A percentile compares a stretch with the other conserved stretches of the same genome.
Evolutionary conservation across 1,284 basidiomycete species (phyloP).

Genomic region (Puccinia horiana): DNA sequence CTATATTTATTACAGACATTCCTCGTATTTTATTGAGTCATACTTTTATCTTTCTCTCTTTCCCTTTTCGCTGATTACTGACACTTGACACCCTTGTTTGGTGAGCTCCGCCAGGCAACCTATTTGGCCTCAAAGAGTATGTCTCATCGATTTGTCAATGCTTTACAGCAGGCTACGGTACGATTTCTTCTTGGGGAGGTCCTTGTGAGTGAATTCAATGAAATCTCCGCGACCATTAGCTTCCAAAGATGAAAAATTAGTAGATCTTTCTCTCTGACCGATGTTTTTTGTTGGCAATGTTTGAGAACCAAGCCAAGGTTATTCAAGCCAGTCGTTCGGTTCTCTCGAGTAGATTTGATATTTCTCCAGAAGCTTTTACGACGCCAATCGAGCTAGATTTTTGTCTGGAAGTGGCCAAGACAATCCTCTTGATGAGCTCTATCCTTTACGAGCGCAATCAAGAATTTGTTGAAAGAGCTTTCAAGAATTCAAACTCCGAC

Average conservation of each 20-base stretch:
- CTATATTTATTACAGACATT: too few relatives aligned
- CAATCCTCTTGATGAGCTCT: slow-evolving; percentile 39
- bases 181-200: too few relatives aligned
- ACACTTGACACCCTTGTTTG: too few relatives aligned
- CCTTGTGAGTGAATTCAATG: background rate
- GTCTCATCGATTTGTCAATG: too few relatives aligned
- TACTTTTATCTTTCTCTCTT: too few relatives aligned
- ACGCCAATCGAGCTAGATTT: background rate
- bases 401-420: slow-evolving; percentile 12
- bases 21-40: too few relatives aligned
- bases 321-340: background rate
- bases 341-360: background rate
- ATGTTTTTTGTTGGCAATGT: background rate
- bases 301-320: background rate
- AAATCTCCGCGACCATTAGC: too few relatives aligned
- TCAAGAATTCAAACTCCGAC: background rate
- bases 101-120: too few relatives aligned
- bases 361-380: background rate
- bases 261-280: background rate
- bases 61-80: too few relatives aligned
- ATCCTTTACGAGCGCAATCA: slow-evolving; percentile 34
- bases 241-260: too few relatives aligned
- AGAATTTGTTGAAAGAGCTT: slow-evolving; percentile 9
- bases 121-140: too few relatives aligned
- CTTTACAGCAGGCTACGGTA: too few relatives aligned